Conservation (phyloP, 169 alveolate species). For the Cryptosporidium meleagridis region DNA sequence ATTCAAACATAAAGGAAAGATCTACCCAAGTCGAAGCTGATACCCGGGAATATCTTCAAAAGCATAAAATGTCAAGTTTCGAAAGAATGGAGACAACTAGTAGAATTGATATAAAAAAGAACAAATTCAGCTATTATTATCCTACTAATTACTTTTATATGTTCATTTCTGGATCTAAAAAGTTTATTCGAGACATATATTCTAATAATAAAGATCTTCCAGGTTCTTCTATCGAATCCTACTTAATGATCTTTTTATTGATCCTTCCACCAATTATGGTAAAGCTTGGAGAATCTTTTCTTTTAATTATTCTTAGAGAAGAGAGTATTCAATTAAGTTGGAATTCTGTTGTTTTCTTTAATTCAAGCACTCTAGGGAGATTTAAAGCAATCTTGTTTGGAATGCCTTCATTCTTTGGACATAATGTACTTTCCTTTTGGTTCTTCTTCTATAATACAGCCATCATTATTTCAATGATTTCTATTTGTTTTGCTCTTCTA, state of each 20-base stretch:
- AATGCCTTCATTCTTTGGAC: slow-evolving; percentile 19
- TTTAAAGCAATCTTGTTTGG: neutral
- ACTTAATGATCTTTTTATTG: neutral
- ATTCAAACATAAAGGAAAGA: no score
- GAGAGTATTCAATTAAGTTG: neutral
- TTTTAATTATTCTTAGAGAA: neutral
- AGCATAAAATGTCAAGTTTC: no score
- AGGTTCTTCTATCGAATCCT: slow-evolving; percentile 5
- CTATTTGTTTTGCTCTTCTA: slow-evolving; percentile 8
- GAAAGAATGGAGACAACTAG: neutral
- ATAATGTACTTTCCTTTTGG: slow-evolving; percentile 58
- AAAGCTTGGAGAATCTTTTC: slow-evolving; percentile 23
- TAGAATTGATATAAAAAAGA: slow-evolving; percentile 16
- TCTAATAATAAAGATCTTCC: neutral
- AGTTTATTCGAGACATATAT: neutral
- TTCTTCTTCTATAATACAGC: slow-evolving; percentile 6
- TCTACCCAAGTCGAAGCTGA: no score
- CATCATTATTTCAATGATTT: slow-evolving; percentile 9
- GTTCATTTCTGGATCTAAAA: slow-evolving; percentile 47
- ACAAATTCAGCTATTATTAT: slow-evolving; percentile 35
- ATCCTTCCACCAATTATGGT: slow-evolving; percentile 30
- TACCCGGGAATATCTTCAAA: neutral
- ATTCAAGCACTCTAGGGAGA: neutral
- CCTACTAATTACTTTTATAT: slow-evolving; percentile 43
- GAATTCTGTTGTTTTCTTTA: neutral